Evolutionary conservation across 169 alveolate species (phyloP).

Genomic region (Eimeria acervulina): DNA sequence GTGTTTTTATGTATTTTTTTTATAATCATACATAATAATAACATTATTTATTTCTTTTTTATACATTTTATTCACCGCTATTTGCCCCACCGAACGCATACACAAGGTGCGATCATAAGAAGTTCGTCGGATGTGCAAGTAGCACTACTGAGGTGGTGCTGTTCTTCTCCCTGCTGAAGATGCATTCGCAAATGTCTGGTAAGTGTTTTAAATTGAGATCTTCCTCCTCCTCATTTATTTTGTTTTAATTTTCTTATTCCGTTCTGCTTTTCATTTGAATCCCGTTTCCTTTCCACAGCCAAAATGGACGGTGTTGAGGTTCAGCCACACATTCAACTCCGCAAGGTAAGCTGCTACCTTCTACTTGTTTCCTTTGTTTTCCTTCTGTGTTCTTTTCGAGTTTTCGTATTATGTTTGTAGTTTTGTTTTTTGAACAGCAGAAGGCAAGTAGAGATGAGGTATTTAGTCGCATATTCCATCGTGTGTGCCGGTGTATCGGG

Average conservation of each 20-base stretch:
- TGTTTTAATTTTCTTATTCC: neutral
- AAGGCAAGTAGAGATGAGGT: neutral
- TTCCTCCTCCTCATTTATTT: too few species aligned
- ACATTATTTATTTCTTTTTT: neutral
- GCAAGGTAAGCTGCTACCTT: neutral
- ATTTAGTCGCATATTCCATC: too few species aligned
- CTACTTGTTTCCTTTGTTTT: neutral
- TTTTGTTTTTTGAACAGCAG: neutral
- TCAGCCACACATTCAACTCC: conserved; percentile 79
- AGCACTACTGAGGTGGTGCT: too few species aligned
- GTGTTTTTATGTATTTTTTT: neutral
- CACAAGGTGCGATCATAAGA: neutral
- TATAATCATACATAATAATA: neutral
- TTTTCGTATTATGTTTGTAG: neutral
- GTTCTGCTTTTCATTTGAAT: neutral
- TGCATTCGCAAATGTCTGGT: too few species aligned
- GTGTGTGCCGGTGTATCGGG: neutral
- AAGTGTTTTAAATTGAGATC: too few species aligned
- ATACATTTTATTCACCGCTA: neutral
- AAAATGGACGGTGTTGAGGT: conserved; percentile 75
- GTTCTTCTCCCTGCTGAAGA: neutral
- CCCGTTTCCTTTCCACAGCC: neutral
- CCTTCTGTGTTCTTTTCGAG: neutral
- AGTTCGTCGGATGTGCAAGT: too few species aligned
- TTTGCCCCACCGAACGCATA: neutral